Percentiles rank a stretch among this genome's conserved stretches.
These are phyloP conservation scores for Ophiostoma montium DNA, from an alignment of 2,329 filamentous ascomycete species.

Conservation along the genomic window DNA sequence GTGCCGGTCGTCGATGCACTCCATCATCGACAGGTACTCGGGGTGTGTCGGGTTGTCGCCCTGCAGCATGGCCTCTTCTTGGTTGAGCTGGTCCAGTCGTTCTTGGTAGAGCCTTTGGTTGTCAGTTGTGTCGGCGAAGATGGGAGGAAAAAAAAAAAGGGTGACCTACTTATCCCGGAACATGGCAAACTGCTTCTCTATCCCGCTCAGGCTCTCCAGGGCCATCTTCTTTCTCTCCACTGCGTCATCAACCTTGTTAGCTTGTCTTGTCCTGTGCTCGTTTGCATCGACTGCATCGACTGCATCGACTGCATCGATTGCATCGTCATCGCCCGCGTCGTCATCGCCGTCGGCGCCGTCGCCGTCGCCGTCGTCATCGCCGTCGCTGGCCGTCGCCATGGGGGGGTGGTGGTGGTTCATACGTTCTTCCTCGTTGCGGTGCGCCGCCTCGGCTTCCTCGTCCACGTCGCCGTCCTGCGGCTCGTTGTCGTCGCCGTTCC, in stretches of 20 bases:
- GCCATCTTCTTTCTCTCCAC: conserved; percentile 68
- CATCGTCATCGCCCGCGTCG: not conserved
- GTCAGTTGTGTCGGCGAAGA: conserved; percentile 1
- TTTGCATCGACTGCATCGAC: not conserved
- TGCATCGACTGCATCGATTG: not conserved
- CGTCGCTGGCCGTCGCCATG: not conserved
- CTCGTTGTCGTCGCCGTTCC: conserved; percentile 42
- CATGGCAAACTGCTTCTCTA: conserved; percentile 79
- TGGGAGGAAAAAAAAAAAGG: no score
- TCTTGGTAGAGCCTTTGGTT: conserved; percentile 63
- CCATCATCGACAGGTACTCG: conserved; percentile 80
- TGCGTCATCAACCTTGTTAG: conserved; percentile 22
- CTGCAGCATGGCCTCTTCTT: conserved; percentile 48
- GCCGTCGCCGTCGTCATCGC: not conserved
- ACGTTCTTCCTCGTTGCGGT: conserved; percentile 53
- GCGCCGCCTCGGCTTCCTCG: conserved; percentile 43
- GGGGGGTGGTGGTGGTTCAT: conserved; percentile 19
- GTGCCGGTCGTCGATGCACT: conserved; percentile 69
- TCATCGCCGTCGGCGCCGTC: not conserved
- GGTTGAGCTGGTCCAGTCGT: conserved; percentile 65
- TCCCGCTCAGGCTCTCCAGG: conserved; percentile 61
- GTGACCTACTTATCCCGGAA: conserved; percentile 67
- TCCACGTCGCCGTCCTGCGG: conserved; percentile 41
- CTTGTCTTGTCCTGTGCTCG: not conserved
- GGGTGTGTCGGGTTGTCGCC: conserved; percentile 61